Evolutionary conservation across 805 yeast genomes (phyloP), one percentile per base, ranked within the genome.

Genomic region (Schwanniomyces pseudopolymorphus): DNA sequence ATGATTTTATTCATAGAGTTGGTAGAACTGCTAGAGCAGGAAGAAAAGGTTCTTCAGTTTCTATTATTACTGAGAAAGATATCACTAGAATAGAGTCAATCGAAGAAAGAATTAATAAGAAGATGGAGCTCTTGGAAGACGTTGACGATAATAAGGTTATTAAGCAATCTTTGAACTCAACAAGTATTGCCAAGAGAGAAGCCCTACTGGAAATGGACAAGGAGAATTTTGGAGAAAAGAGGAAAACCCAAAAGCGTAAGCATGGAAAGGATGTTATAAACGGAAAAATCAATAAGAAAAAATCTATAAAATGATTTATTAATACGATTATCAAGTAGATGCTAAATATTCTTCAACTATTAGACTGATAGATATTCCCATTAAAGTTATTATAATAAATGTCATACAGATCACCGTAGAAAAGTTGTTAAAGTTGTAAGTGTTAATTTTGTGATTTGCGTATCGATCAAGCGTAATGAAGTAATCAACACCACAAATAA

Each of bases 1-100:
- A 94, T 60, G 97, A 94, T 52, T 94, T 89, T 58, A 90, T 94
- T 44, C 99, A 94, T 69, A 77, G 99, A 66, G 96, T 92, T 9
- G 99, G 99, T 72, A 88, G 99, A 81, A 92, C 99, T 10, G 99
- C 98, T 8, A 87, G 99, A 79, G 98, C 98, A 2, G 98, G 98
- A 2, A 78, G 96, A 56, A 69, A 72, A 42, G 99, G 99, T 69
- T 89, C 83, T 52, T 79, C 96, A 5, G 72, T 94, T 1, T 81
- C 94, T 11, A 77, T 94, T 48, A 86, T 94, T 3, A 81, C 96
- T 1, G 96, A 91, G 57, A 81, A 85, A 48, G 99, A 92, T 61
- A 84, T 94, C 11, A 77, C 75, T 21, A 77, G 98, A 57, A 78
- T 94, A 5, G 79, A 86, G 50, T 84, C 92, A 5, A 92, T 94